Evolutionary conservation across 2,329 filamentous ascomycete genomes (phyloP), one percentile per base, ranked within the genome.

Genomic region (Exophiala calicioides): DNA sequence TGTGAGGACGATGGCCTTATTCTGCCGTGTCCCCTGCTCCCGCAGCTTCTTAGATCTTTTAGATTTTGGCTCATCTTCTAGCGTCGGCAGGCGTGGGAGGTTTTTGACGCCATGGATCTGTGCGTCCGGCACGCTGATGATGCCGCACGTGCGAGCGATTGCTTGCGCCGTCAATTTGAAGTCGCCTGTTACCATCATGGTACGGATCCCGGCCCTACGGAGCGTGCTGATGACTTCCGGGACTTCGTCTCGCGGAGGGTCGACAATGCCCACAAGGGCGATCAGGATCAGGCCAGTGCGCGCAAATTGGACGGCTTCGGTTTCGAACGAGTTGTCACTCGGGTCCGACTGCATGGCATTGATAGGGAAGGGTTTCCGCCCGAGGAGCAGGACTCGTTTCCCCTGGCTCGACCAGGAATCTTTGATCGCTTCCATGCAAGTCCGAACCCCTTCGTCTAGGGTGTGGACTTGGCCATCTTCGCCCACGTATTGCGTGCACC

Each of bases 111-210:
- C 69, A 51, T 86, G 77, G 3, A 85, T 35, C 30, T 52, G 29
- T 4, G 29, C 31, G 39, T 71, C 2, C 68, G 58, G 2, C 67
- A 62, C 2, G 68, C 62, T 84, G 41, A 90, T 75, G 60, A 89
- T 88, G 6, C 85, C 83, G 50, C 84, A 87, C 44, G 88, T 80
- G 3, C 77, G 73, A 0, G 86, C 85, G 52, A 90, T 89, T 1
- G 85, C 83, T 52, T 81, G 75, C 0, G 86, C 86, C 0, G 86
- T 90, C 12, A 89, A 74, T 19, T 83, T 82, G 62, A 86, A 89
- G 60, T 90, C 86, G 7, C 86, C 85, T 1, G 86, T 90, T 0
- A 90, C 86, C 86, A 90, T 90, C 65, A 86, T 84, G 21, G 89
- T 81, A n/a, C 82, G 74, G 43, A 90, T 85, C 1, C 84, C 84